phyloP scores from a whole-genome alignment of 2,329 filamentous ascomycete species.

The Xylogone sp. region DNA sequence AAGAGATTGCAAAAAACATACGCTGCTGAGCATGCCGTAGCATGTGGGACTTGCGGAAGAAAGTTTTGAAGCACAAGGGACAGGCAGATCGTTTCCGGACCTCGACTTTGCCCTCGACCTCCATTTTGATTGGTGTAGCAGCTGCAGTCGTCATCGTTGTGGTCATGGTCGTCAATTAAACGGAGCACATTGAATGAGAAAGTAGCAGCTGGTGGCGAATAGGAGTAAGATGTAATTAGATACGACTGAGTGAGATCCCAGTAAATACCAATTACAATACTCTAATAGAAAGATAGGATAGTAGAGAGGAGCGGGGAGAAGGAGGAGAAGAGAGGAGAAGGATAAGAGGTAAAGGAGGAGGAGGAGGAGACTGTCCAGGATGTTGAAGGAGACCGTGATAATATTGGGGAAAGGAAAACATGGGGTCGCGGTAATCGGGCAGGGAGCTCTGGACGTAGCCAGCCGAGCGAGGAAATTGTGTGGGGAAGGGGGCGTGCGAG shows the following conservation, averaged over 20 bases:
- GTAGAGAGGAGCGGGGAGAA: not conserved
- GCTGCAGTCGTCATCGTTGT: not conserved
- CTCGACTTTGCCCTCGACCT: not conserved
- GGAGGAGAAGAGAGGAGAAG: not conserved
- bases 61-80: constrained; percentile 24
- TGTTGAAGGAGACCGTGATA: not conserved
- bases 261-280: not conserved
- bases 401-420: not conserved
- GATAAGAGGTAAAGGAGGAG: not conserved
- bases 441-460: not conserved
- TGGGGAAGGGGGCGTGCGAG: not conserved
- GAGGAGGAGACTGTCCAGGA: not conserved
- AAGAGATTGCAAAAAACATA: constrained; percentile 10
- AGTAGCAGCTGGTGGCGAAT: not conserved
- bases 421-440: not conserved
- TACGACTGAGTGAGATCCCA: too few species aligned
- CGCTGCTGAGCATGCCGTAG: constrained; percentile 28
- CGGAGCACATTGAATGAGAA: not conserved
- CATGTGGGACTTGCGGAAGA: constrained; percentile 30
- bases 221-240: not conserved
- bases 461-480: not conserved
- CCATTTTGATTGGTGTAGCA: not conserved
- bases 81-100: not conserved
- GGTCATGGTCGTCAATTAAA: not conserved
- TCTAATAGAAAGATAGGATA: not conserved